Evolutionary conservation across 495 filamentous ascomycete species (phyloP), one percentile per base, ranked within the genome.

Genomic region (Talaromyces nanjingensis): DNA sequence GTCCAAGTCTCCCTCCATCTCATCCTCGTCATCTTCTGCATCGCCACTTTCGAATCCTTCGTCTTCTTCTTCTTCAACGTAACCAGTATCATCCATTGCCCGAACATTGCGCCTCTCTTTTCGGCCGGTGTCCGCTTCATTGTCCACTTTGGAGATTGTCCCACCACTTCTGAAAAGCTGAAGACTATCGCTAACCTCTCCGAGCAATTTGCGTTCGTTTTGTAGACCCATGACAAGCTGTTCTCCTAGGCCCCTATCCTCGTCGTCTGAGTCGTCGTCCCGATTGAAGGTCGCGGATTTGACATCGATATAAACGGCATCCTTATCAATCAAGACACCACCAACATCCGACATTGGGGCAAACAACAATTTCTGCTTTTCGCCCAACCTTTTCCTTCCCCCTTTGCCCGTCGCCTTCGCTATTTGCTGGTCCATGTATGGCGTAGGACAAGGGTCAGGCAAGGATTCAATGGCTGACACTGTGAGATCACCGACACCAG

Each of bases 311-410:
- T 91, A 91, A 6, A 91, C 88, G 1, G 89, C 89, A 78, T 91
- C 89, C 65, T 89, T 91, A 68, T 91, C 89, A 4, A 91, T 87
- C 71, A 91, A 72, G 4, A 98, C 87, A 68, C 94, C 94, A 66
- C 93, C 93, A 34, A 96, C 91, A 77, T 98, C 94, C 59, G 91
- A 94, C 93, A 98, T 98, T 16, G 94, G 94, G 14, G 96, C 94
- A 76, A 96, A 96, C 4, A 98, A 81, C 64, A 94, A 81, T 75
- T 97, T 97, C 70, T 97, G 92, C 72, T 97, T 97, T 71, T 98
- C 94, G 34, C 93, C 93, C 39, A 98, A 74, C 60, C 91, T 79
- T 69, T 87, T 85, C 64, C 91, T 79, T 12, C 84, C 84, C 3
- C 82, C 81, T 71, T 96, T 97, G 1, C 94, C 96, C 1, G 86